Evolutionary conservation across 352 stramenopile species (phyloP).

Genomic region (Globisporangium ultimum): DNA sequence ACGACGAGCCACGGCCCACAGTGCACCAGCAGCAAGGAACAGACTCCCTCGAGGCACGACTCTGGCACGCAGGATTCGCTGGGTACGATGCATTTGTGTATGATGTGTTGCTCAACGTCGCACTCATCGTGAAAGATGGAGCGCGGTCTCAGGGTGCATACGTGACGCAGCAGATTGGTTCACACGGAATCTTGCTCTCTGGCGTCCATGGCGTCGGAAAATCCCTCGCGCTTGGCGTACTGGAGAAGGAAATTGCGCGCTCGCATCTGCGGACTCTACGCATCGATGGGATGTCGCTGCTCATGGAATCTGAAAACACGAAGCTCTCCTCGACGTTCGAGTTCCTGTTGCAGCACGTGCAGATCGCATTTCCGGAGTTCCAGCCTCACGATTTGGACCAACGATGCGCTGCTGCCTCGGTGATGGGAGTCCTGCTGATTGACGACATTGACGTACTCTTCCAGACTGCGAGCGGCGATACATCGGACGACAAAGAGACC

Average conservation of each 20-base stretch:
- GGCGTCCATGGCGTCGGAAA: slow-evolving; percentile 72
- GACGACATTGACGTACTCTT: slow-evolving; percentile 76
- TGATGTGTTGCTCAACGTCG: slow-evolving; percentile 54
- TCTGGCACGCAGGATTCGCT: slow-evolving; percentile 35
- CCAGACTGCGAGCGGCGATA: slow-evolving; percentile 32
- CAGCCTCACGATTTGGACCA: neutral
- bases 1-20: slow-evolving; percentile 8
- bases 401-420: neutral
- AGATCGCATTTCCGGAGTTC: slow-evolving; percentile 25
- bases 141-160: neutral
- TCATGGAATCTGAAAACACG: slow-evolving; percentile 51
- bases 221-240: slow-evolving; percentile 35
- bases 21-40: slow-evolving; percentile 3
- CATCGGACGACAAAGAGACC: slow-evolving; percentile 17
- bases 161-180: slow-evolving; percentile 22
- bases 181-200: slow-evolving; percentile 54
- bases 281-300: slow-evolving; percentile 47
- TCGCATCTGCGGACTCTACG: slow-evolving; percentile 14
- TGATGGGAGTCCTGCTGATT: slow-evolving; percentile 47
- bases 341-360: slow-evolving; percentile 47
- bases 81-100: slow-evolving; percentile 51
- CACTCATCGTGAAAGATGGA: slow-evolving; percentile 32
- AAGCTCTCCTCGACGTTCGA: slow-evolving; percentile 45
- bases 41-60: slow-evolving; percentile 20
- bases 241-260: slow-evolving; percentile 23